These are phyloP conservation scores for Metschnikowia vanudenii DNA, from an alignment of 805 yeast species.

Conservation along the genomic window DNA sequence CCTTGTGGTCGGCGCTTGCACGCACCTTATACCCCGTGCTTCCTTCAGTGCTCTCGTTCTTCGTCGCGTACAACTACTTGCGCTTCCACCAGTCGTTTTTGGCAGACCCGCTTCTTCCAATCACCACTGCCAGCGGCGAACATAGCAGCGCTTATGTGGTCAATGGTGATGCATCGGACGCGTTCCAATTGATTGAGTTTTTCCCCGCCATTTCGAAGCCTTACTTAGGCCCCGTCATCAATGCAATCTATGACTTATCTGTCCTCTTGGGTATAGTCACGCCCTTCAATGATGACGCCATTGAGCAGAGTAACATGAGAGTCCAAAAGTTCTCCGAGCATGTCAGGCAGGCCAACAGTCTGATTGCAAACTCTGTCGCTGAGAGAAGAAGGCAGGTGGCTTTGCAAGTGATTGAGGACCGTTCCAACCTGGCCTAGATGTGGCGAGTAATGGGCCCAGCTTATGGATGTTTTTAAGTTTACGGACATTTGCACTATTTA, in stretches of 20 bases:
- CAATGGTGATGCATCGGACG: constrained; percentile 86
- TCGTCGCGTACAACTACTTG: constrained; percentile 71
- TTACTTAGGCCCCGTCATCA: constrained; percentile 50
- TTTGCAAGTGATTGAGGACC: constrained; percentile 67
- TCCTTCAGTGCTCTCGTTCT: constrained; percentile 58
- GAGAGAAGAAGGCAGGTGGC: constrained; percentile 80
- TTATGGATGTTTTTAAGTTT: too few species aligned
- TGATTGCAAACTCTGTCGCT: constrained; percentile 50
- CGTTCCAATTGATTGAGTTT: constrained; percentile 77
- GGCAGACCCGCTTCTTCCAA: constrained; percentile 56
- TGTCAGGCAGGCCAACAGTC: constrained; percentile 39
- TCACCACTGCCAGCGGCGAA: constrained; percentile 33
- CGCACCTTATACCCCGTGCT: constrained; percentile 48
- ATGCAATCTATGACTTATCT: constrained; percentile 33
- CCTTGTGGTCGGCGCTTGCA: constrained; percentile 33
- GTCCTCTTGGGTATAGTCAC: constrained; percentile 49
- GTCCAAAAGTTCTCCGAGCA: constrained; percentile 61
- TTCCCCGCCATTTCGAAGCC: constrained; percentile 69
- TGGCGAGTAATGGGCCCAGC: too few species aligned
- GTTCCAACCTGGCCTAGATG: constrained; percentile 36
- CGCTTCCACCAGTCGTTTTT: constrained; percentile 68
- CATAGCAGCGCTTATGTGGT: constrained; percentile 32
- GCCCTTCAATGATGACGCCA: constrained; percentile 65
- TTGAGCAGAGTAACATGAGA: constrained; percentile 72
- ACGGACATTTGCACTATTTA: too few species aligned